These are phyloP conservation scores for Gynochthodes officinalis DNA, from an alignment of 257 asterid species.

Conservation along the genomic window DNA sequence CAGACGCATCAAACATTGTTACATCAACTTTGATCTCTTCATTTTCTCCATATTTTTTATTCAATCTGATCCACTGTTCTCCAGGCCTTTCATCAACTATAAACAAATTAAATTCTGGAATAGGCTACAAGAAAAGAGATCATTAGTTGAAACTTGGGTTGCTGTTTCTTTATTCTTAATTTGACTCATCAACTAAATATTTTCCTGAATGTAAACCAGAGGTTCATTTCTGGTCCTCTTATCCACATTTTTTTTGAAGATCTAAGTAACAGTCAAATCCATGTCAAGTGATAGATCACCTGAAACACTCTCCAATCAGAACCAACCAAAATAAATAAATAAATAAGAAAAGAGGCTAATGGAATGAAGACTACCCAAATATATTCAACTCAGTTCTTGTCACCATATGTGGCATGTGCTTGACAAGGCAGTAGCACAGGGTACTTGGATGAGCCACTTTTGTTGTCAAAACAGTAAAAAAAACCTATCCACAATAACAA, in stretches of 20 bases:
- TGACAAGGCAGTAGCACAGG: neutral
- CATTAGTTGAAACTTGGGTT: conserved; percentile 7
- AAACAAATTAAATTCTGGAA: conserved; percentile 57
- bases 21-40: conserved; percentile 90
- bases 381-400: neutral
- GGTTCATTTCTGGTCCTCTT: neutral
- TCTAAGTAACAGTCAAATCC: neutral
- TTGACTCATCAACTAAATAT: conserved; percentile 9
- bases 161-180: conserved; percentile 3
- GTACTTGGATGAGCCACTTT: neutral
- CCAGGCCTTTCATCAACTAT: conserved; percentile 68
- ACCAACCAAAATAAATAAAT: neutral
- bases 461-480: neutral
- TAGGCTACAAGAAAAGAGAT: conserved; percentile 44
- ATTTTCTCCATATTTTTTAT: conserved; percentile 51
- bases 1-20: conserved; percentile 78
- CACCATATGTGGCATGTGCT: neutral
- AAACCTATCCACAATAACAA: neutral
- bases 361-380: too few species aligned
- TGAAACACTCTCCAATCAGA: neutral
- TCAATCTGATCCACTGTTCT: conserved; percentile 79
- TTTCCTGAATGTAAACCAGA: neutral
- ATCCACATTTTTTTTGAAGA: neutral
- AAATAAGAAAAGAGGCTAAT: neutral
- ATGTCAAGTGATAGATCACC: neutral